Conservation (phyloP, 2,329 filamentous ascomycete genomes). For the Colletotrichum sp. region DNA sequence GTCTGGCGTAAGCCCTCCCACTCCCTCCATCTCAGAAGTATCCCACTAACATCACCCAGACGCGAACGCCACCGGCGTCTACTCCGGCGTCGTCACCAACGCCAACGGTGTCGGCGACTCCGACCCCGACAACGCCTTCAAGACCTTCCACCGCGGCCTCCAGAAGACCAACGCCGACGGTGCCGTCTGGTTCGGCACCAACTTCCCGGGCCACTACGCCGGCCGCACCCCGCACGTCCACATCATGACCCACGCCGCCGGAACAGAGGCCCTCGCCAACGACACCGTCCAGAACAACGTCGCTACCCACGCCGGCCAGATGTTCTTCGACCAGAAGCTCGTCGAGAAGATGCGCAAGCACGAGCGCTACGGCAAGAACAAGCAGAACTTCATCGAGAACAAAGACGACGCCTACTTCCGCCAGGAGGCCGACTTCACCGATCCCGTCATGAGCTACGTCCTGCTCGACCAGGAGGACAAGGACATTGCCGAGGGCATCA, state of each 20-base stretch:
- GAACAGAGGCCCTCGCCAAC: conserved; percentile 23
- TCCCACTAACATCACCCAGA: neutral
- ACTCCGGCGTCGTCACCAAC: conserved; percentile 6
- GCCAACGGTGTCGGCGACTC: neutral
- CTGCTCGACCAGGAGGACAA: conserved; percentile 51
- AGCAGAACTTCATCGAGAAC: conserved; percentile 53
- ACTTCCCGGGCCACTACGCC: conserved; percentile 50
- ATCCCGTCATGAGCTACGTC: conserved; percentile 63
- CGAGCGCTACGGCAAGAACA: conserved; percentile 38
- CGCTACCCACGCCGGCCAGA: conserved; percentile 31
- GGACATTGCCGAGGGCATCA: conserved; percentile 51
- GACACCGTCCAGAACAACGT: conserved; percentile 22
- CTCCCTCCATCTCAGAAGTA: neutral
- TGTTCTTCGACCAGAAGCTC: conserved; percentile 6
- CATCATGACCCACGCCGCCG: conserved; percentile 40
- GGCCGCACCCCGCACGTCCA: conserved; percentile 39
- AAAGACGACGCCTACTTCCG: conserved; percentile 57
- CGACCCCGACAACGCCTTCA: neutral
- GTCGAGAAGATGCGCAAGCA: conserved; percentile 44
- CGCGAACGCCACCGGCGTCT: conserved; percentile 14
- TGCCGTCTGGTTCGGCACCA: conserved; percentile 41
- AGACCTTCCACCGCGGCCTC: neutral
- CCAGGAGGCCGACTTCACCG: conserved; percentile 51
- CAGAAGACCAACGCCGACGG: conserved; percentile 24
- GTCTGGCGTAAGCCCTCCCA: conserved; percentile 2